These are phyloP conservation scores for Pisolithus thermaeus DNA, from an alignment of 1,284 basidiomycete species.

Conservation along the genomic window DNA sequence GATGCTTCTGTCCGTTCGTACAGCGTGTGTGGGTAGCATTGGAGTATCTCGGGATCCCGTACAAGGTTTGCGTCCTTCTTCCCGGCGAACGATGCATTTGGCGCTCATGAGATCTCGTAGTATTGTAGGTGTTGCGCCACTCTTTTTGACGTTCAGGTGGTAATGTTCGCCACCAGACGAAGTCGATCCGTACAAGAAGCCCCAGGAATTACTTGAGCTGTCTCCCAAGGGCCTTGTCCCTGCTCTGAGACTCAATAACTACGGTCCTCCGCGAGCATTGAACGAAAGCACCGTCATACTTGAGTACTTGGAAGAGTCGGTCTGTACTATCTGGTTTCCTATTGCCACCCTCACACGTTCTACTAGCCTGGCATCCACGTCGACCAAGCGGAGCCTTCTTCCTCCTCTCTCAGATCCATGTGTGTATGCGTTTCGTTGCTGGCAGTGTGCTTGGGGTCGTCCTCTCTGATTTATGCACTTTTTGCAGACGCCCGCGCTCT, in stretches of 20 bases:
- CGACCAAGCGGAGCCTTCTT: slow-evolving; percentile 45
- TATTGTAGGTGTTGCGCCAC: slow-evolving; percentile 30
- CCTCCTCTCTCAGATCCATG: slow-evolving; percentile 59
- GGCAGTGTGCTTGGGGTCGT: not conserved
- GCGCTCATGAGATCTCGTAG: slow-evolving; percentile 11
- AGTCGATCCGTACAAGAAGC: slow-evolving; percentile 80
- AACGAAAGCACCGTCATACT: slow-evolving; percentile 72
- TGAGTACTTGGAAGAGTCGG: slow-evolving; percentile 70
- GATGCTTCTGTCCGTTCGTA: slow-evolving; percentile 44
- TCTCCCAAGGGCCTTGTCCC: slow-evolving; percentile 80
- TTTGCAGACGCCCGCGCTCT: slow-evolving; percentile 57
- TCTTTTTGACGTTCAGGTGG: not conserved
- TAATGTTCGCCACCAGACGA: slow-evolving; percentile 42
- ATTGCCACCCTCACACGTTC: not conserved
- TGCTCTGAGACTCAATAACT: slow-evolving; percentile 52
- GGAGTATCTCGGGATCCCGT: slow-evolving; percentile 34
- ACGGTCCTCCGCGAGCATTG: slow-evolving; percentile 47
- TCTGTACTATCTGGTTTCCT: slow-evolving; percentile 6
- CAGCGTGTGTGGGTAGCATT: slow-evolving; percentile 40
- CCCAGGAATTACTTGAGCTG: slow-evolving; percentile 67
- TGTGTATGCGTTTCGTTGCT: slow-evolving; percentile 23
- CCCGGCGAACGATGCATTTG: not conserved
- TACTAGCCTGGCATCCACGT: slow-evolving; percentile 40
- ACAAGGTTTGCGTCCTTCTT: slow-evolving; percentile 21
- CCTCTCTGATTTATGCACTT: not conserved